Evolutionary conservation across 1,284 basidiomycete genomes (phyloP).

Genomic region (Acaromyces ingoldii): DNA sequence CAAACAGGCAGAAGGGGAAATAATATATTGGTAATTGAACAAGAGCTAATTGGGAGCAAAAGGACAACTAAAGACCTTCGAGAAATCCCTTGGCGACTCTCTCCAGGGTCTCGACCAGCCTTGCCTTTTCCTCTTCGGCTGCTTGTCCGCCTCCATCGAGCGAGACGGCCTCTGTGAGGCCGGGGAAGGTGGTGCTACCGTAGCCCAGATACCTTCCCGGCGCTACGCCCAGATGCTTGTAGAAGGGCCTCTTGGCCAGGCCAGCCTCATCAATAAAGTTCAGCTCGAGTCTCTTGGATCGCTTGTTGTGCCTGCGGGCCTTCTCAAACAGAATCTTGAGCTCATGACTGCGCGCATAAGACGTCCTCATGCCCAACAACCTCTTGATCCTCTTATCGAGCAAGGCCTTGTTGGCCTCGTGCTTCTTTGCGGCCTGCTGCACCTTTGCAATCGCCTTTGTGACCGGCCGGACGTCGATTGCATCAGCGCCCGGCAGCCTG

Average conservation of each 20-base stretch:
- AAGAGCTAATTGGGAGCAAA: no score
- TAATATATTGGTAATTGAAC: no score
- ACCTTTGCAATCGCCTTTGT: no score
- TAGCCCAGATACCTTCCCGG: slow-evolving; percentile 85
- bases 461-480: no score
- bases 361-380: slow-evolving; percentile 15
- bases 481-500: slow-evolving; percentile 5
- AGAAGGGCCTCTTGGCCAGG: slow-evolving; percentile 64
- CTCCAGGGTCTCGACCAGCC: slow-evolving; percentile 16
- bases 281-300: slow-evolving; percentile 69
- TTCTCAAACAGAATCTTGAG: neutral
- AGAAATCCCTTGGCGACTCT: neutral
- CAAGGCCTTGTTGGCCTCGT: neutral
- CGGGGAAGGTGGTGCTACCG: slow-evolving; percentile 79
- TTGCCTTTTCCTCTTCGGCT: slow-evolving; percentile 25
- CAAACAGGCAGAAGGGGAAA: no score
- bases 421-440: neutral
- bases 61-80: no score
- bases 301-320: slow-evolving; percentile 58
- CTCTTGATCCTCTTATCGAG: slow-evolving; percentile 15
- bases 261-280: slow-evolving; percentile 79
- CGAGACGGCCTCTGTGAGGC: slow-evolving; percentile 62
- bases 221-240: slow-evolving; percentile 75
- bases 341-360: no score
- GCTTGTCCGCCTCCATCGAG: slow-evolving; percentile 42